phyloP scores from a whole-genome alignment of 2,329 filamentous ascomycete genomes.

The Tolypocladium endophyticum region DNA sequence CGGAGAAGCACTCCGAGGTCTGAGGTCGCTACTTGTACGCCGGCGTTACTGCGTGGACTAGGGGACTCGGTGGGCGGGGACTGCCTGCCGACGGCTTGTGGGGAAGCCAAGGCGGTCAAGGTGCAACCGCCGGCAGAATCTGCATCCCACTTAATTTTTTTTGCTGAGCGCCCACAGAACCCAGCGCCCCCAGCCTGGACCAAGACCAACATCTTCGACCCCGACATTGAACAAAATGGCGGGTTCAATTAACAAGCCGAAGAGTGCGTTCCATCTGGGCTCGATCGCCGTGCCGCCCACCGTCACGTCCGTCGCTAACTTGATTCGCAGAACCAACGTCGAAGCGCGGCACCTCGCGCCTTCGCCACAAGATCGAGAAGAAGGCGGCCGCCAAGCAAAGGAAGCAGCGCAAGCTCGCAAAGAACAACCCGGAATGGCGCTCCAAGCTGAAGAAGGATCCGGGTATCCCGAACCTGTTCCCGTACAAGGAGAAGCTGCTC shows the following conservation, averaged over 20 bases:
- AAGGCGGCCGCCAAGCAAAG: conserved; percentile 80
- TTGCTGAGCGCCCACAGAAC: conserved; percentile 3
- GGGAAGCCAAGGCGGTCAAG: conserved; percentile 19
- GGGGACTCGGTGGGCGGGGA: neutral
- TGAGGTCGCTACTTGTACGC: no score
- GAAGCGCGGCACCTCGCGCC: conserved; percentile 79
- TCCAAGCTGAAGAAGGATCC: conserved; percentile 95
- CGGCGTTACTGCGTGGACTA: no score
- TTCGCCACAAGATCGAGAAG: conserved; percentile 95
- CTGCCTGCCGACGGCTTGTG: conserved; percentile 1
- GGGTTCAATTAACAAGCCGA: conserved; percentile 43
- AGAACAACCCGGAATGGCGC: conserved; percentile 96
- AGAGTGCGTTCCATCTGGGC: conserved; percentile 27
- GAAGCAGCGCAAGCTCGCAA: conserved; percentile 79
- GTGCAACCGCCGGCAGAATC: conserved; percentile 22
- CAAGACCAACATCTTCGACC: neutral
- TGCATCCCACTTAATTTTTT: conserved; percentile 29
- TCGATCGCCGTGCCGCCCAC: neutral
- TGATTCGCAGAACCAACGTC: conserved; percentile 69
- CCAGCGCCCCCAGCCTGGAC: conserved; percentile 1
- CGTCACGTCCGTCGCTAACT: neutral
- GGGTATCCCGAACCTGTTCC: conserved; percentile 93
- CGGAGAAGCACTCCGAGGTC: neutral
- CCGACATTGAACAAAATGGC: conserved; percentile 28
- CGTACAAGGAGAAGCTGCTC: conserved; percentile 92